Evolutionary conservation across 345 rosid genomes (phyloP), one percentile per base, ranked within the genome.

Genomic region (Brassica nigra): DNA sequence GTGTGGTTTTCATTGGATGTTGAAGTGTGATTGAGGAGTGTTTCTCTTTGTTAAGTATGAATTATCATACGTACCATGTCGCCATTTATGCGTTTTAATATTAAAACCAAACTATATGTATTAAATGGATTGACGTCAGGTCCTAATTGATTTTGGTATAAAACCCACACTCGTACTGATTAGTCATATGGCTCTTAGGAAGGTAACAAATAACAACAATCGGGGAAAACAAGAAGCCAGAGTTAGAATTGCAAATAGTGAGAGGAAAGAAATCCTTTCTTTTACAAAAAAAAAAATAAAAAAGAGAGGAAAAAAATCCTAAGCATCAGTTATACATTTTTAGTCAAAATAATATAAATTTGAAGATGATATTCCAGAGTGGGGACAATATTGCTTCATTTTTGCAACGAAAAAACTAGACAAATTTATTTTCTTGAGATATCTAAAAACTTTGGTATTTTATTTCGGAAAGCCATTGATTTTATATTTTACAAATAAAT

Each of bases 321-420:
- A 14, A 29, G 18, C 12, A 29, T 5, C 66, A 28, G 16, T 61
- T 12, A 59, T 61, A 62, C 5, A 18, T 18, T 18, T 16, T 29
- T 29, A 30, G 66, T 62, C 66, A 62, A 14, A 62, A 34, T 16
- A 67, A 12, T 52, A 29, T 37, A 16, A 36, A 20, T 8, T 8
- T 37, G 20, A n/a, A 52, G 9, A 70, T 23, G 58, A 44, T 58
- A 62, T 77, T 62, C 70, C 31, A 10, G 47, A 77, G 34, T 2
- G 2, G 64, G 70, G n/a, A 33, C 9, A 2, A 77, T 70, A 20
- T 23, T 31, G 5, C 30, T 33, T 28, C 31, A 8, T 61, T 77
- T 47, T 31, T 1, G 54, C 37, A 28, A 57, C 27, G 1, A 9
- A 11, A 2, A 36, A 23, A 3, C 4, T 20, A 9, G 49, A 33